Evolutionary conservation across 1,139 yeast species (phyloP).

Genomic region (Yamadazyma aaseri): DNA sequence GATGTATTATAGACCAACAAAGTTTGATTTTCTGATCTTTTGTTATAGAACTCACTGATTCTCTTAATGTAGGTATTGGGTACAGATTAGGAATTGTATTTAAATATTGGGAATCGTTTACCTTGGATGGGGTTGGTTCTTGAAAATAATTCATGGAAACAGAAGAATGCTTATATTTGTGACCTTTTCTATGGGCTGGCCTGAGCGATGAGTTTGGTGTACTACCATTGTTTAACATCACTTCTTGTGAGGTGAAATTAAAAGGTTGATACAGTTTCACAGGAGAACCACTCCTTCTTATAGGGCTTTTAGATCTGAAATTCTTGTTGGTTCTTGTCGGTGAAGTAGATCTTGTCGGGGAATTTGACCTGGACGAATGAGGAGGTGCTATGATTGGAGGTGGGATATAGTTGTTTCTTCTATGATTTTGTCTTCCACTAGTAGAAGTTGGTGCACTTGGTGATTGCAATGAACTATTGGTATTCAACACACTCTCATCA

Average conservation of each 20-base stretch:
- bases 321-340: constrained; percentile 29
- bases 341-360: constrained; percentile 34
- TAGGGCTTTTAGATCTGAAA: constrained; percentile 33
- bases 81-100: constrained; percentile 72
- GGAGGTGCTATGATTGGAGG: constrained; percentile 19
- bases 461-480: constrained; percentile 7
- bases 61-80: constrained; percentile 73
- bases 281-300: constrained; percentile 29
- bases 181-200: constrained; percentile 87
- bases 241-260: constrained; percentile 46
- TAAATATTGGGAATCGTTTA: constrained; percentile 34
- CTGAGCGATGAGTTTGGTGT: constrained; percentile 33
- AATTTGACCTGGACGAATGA: constrained; percentile 19
- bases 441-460: constrained; percentile 3
- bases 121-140: constrained; percentile 65
- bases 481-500: constrained; percentile 9
- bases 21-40: constrained; percentile 55
- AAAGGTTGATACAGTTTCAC: constrained; percentile 37
- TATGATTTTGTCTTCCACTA: constrained; percentile 7
- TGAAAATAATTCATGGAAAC: constrained; percentile 94
- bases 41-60: constrained; percentile 57
- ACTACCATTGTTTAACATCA: constrained; percentile 30
- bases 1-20: constrained; percentile 65
- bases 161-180: constrained; percentile 93
- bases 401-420: constrained; percentile 12